Base-by-base conservation (phyloP, 305 asterid species). In the Coffea humblotiana region DNA sequence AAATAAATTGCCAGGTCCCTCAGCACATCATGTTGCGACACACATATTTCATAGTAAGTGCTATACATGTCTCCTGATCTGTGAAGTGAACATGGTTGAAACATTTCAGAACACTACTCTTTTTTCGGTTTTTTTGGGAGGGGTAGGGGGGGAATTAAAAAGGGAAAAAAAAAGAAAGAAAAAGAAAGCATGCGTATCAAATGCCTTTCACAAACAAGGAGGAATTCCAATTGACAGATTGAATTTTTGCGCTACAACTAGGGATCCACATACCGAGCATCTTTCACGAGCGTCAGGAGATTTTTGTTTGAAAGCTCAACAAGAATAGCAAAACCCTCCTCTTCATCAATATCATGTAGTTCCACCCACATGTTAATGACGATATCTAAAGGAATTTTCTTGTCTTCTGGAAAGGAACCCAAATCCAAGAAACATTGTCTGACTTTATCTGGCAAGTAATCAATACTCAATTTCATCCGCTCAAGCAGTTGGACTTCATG, bases 351-450 rank as follows among this genome's bases (percentile, higher is more conserved):
- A 76, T 93, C 97, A 64, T 93, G 99, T 16, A 93, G 87, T 80
- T 93, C 99, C 43, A 91, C 92, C 99, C 99, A 95, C 92, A 93
- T 93, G 81, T 93, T 93, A 85, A 95, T 89, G 74, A 95, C 96
- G 75, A 95, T 92, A 43, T 93, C 96, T 40, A 95, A 87, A 56
- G 99, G 98, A 54, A 95, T 95, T 78, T 86, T 91, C 85, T 91
- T 93, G 87, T 93, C 98, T 83, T 95, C 97, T 0, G 98, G 98
- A 56, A 95, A 95, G 23, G 92, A 89, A 32, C 98, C 97, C 81
- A 95, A 82, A 74, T 95, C 99, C 88, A 93, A 79, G 90, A 95
- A 95, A 76, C 99, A 95, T 66, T 91, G 92, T 83, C 94, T 88
- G 77, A 89, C 97, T 82, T 77, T 92, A 81, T 67, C 91, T 0